Evolutionary conservation across 2,329 filamentous ascomycete genomes (phyloP).

Genomic region (Penicillium frequentans): DNA sequence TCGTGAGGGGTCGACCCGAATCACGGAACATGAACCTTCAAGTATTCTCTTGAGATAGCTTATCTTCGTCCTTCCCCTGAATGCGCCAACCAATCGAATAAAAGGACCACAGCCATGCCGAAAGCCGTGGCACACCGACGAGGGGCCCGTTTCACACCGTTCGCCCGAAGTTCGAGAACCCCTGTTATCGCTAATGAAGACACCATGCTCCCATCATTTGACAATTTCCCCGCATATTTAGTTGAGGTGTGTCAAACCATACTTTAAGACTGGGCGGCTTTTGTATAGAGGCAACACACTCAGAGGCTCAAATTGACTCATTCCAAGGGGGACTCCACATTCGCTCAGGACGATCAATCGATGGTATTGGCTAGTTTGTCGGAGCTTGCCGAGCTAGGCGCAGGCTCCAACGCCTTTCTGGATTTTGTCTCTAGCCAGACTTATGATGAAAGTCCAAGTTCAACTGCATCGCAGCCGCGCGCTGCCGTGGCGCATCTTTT

Average conservation of each 20-base stretch:
- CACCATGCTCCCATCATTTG: neutral
- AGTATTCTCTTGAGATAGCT: neutral
- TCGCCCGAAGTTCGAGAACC: neutral
- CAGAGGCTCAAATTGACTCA: neutral
- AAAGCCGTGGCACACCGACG: neutral
- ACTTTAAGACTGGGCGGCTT: neutral
- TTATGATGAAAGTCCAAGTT: neutral
- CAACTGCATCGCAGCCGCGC: neutral
- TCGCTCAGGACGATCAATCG: neutral
- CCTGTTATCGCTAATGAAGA: neutral
- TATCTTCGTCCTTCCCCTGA: neutral
- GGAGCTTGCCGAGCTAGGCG: neutral
- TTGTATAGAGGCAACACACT: neutral
- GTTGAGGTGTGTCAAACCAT: neutral
- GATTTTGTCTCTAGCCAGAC: neutral
- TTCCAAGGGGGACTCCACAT: neutral
- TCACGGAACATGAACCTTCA: neutral
- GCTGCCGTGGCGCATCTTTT: constrained; percentile 16
- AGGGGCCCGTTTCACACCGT: neutral
- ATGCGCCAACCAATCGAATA: neutral
- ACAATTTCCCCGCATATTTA: neutral
- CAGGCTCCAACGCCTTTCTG: neutral
- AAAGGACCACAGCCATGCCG: neutral
- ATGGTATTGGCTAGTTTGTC: neutral
- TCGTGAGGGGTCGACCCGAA: neutral